These are phyloP conservation scores for Xylariomycetidae sp. DNA, from an alignment of 2,329 filamentous ascomycete species.

Conservation along the genomic window DNA sequence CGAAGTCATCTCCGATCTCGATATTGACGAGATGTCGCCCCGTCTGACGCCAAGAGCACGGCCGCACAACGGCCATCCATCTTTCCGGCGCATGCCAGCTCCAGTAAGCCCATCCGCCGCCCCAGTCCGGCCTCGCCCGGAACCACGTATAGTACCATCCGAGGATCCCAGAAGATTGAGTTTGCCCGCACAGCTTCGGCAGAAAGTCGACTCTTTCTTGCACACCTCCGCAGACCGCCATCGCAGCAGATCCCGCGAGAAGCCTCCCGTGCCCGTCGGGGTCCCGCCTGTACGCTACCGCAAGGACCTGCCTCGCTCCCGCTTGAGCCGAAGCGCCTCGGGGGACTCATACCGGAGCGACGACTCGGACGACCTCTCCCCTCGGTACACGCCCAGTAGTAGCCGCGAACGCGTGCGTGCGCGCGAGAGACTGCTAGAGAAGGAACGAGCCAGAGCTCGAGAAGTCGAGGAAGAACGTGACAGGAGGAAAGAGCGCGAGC, in stretches of 20 bases:
- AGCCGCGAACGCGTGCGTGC: constrained; percentile 21
- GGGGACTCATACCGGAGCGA: constrained; percentile 23
- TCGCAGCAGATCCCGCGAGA: constrained; percentile 26
- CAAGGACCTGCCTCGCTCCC: constrained; percentile 16
- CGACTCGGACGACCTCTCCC: constrained; percentile 17
- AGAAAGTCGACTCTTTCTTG: constrained; percentile 22
- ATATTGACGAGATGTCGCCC: constrained; percentile 16
- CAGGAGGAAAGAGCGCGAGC: constrained; percentile 17
- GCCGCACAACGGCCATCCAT: constrained; percentile 9
- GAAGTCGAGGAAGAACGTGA: constrained; percentile 22
- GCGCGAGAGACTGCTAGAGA: constrained; percentile 15
- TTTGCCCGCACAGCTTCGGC: constrained; percentile 22
- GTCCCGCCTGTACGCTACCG: constrained; percentile 16
- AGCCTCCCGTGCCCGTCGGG: constrained; percentile 7
- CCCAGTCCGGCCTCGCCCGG: constrained; percentile 15
- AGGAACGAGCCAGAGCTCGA: constrained; percentile 12
- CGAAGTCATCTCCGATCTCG: constrained; percentile 16
- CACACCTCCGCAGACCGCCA: constrained; percentile 20
- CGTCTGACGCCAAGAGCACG: constrained; percentile 15
- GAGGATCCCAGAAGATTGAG: constrained; percentile 22
- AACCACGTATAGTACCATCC: constrained; percentile 18
- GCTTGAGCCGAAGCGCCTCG: constrained; percentile 21
- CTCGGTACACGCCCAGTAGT: constrained; percentile 16
- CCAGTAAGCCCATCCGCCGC: constrained; percentile 9
- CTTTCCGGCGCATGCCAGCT: constrained; percentile 17